A percentile compares a stretch with the other conserved stretches of the same genome.
Evolutionary conservation across 495 filamentous ascomycete genomes (phyloP).

Genomic region (Neurospora sp.): DNA sequence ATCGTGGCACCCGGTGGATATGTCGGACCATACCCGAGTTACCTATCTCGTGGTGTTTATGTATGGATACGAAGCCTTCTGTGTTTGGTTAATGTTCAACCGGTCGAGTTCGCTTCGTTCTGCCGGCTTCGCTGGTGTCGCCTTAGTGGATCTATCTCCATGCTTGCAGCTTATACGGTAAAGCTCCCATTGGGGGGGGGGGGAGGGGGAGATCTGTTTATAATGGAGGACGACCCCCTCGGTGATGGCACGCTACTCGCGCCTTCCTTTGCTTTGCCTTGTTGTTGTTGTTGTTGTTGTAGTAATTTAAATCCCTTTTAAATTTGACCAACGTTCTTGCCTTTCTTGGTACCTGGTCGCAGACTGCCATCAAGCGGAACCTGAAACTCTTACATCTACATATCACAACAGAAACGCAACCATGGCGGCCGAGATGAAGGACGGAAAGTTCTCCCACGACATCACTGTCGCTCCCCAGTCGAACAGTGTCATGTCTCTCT

Average conservation of each 20-base stretch:
- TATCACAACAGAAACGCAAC: slow-evolving; percentile 1
- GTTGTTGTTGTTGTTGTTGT: too few relatives aligned
- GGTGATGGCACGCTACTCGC: not conserved
- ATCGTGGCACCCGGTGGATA: not conserved
- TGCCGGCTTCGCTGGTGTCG: not conserved
- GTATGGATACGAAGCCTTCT: too few relatives aligned
- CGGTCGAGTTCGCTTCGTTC: not conserved
- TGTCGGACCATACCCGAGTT: too few relatives aligned
- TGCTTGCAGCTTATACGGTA: not conserved
- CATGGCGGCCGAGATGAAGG: slow-evolving; percentile 38
- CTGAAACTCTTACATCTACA: not conserved
- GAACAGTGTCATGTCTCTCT: slow-evolving; percentile 60
- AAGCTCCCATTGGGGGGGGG: not conserved
- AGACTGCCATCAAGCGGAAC: not conserved
- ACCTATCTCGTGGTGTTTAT: too few relatives aligned
- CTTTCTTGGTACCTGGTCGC: too few relatives aligned
- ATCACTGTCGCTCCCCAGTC: slow-evolving; percentile 50
- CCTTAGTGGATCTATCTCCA: not conserved
- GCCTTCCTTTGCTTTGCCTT: too few relatives aligned
- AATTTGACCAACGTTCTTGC: not conserved
- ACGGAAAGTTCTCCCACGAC: slow-evolving; percentile 49
- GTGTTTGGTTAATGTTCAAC: too few relatives aligned
- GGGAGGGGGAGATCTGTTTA: not conserved
- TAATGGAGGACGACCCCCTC: not conserved
- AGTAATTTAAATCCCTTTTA: not conserved